Conservation (phyloP, 2,329 filamentous ascomycete genomes). For the Ophiostoma himal-ulmi region DNA sequence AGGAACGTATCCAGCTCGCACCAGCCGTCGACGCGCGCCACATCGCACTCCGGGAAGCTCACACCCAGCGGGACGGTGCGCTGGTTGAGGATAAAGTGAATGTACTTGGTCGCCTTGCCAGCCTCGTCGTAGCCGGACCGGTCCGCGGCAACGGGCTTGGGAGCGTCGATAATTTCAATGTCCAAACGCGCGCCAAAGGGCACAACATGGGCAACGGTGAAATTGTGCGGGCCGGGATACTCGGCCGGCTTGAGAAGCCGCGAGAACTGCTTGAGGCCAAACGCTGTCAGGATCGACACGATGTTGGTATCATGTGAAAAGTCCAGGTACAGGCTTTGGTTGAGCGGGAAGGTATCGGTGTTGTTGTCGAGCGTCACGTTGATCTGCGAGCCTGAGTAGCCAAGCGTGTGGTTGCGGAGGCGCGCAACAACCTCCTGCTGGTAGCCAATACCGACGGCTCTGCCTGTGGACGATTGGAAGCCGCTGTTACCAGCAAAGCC, state of each 20-base stretch:
- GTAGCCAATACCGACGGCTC: slow-evolving; percentile 67
- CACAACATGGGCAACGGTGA: slow-evolving; percentile 61
- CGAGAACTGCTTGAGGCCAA: slow-evolving; percentile 65
- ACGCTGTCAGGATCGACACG: slow-evolving; percentile 62
- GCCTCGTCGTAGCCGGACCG: slow-evolving; percentile 47
- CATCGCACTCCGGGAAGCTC: slow-evolving; percentile 61
- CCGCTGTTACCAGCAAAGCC: slow-evolving; percentile 55
- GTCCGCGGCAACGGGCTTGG: slow-evolving; percentile 53
- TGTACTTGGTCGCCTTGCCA: slow-evolving; percentile 57
- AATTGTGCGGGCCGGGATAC: slow-evolving; percentile 53
- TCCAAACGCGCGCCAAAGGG: slow-evolving; percentile 68
- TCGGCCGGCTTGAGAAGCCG: slow-evolving; percentile 50
- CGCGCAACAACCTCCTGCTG: slow-evolving; percentile 68
- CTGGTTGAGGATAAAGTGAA: slow-evolving; percentile 71
- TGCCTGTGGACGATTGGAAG: slow-evolving; percentile 59
- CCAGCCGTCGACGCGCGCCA: slow-evolving; percentile 63
- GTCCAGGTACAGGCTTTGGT: slow-evolving; percentile 70
- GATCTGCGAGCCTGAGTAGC: slow-evolving; percentile 54
- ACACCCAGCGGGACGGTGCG: slow-evolving; percentile 62
- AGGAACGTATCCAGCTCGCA: slow-evolving; percentile 67
- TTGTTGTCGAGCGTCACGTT: slow-evolving; percentile 67
- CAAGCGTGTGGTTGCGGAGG: slow-evolving; percentile 59
- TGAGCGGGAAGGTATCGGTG: slow-evolving; percentile 62
- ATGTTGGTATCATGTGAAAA: slow-evolving; percentile 76
- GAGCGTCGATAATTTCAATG: slow-evolving; percentile 66